phyloP scores from a whole-genome alignment of 1,139 yeast species.

The Hemisphaericaspora xylanilytica region DNA sequence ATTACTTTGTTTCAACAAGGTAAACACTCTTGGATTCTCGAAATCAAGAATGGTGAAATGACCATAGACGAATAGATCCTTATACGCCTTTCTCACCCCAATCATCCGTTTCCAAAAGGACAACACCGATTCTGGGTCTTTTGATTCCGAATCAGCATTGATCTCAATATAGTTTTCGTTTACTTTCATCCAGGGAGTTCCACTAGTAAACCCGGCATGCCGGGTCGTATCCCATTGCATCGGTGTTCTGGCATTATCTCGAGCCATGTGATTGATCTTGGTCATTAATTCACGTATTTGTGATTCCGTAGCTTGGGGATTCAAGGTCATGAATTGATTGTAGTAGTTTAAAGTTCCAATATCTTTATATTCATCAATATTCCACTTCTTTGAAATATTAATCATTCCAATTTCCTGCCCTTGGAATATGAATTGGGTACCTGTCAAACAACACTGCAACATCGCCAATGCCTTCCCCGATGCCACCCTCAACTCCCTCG shows the following conservation, averaged over 20 bases:
- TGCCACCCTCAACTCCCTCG: constrained; percentile 25
- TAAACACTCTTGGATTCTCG: constrained; percentile 36
- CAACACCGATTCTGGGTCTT: constrained; percentile 46
- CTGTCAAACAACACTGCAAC: constrained; percentile 47
- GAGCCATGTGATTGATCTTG: constrained; percentile 34
- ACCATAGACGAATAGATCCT: constrained; percentile 48
- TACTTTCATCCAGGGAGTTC: constrained; percentile 54
- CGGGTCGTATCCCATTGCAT: constrained; percentile 51
- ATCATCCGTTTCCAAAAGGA: constrained; percentile 45
- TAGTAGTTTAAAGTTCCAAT: constrained; percentile 45
- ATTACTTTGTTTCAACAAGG: constrained; percentile 30
- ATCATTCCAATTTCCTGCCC: constrained; percentile 62
- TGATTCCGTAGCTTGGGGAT: constrained; percentile 25
- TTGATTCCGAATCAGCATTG: constrained; percentile 45
- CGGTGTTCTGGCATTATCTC: constrained; percentile 59
- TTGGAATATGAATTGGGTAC: constrained; percentile 56
- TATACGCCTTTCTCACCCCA: constrained; percentile 40
- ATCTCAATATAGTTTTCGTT: constrained; percentile 48
- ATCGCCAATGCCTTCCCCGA: constrained; percentile 51
- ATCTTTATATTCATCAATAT: constrained; percentile 49
- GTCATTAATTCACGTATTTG: constrained; percentile 28
- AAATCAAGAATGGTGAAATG: constrained; percentile 37
- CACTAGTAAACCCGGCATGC: constrained; percentile 49
- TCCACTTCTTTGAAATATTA: constrained; percentile 46
- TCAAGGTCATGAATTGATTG: constrained; percentile 27